Base-by-base conservation (phyloP, 805 yeast species). In the Lipomyces spencermartinsiae region DNA sequence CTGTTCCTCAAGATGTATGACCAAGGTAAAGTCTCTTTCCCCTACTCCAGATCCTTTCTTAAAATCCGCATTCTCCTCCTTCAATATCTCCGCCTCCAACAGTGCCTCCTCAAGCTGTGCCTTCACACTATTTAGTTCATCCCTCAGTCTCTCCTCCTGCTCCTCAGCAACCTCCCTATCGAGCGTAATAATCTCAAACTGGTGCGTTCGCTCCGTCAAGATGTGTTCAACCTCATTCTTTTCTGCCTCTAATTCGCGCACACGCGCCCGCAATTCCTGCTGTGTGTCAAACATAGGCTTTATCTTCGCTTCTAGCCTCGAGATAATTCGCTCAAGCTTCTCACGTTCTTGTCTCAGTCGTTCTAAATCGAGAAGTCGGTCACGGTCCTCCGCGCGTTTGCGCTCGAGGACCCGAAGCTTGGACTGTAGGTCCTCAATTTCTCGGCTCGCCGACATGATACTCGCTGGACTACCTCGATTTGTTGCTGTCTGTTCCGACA, bases 91-190 rank as follows among this genome's bases (percentile, higher is more conserved):
- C 22, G 71, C 64, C 59, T 77, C 79, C 31, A 73, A 66, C 53
- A 68, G 65, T 31, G 73, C 65, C 59, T 72, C 72, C 34, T 71
- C 73, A 12, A 76, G 59, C 46, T 71, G 68, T 33, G 35, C 29
- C 35, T 66, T 59, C 8, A 75, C 39, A 9, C 61, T 66, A 14
- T 65, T 70, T 51, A 78, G 63, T 54, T 78, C 78, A 2, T 65
- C 68, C 6, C 62, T 63, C 58, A 78, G 66, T 9, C 61, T 63
- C 51, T 74, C 78, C 55, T 69, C 71, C 51, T 73, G 67, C 65
- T 78, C 81, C 60, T 79, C 81, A 2, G 80, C 80, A 65, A 80
- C 73, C 66, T 80, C 81, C 51, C 70, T 67, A 58, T 80, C 83
- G 1, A 80, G 71, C 8, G 74, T 70, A 2, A 77, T 75, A 34